These are phyloP conservation scores for Ogataea saltuana DNA, from an alignment of 805 yeast genomes.

Conservation along the genomic window DNA sequence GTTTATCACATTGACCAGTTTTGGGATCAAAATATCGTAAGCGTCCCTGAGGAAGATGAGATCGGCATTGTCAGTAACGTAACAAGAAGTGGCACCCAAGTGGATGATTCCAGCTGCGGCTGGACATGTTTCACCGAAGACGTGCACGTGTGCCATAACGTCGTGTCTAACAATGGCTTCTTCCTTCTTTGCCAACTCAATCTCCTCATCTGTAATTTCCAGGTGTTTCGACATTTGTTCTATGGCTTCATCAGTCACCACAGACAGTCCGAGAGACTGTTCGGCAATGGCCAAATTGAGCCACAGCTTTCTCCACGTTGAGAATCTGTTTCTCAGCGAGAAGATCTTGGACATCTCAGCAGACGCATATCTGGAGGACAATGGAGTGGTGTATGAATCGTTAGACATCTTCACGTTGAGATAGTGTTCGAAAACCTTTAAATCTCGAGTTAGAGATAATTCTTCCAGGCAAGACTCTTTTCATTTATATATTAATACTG, in stretches of 20 bases:
- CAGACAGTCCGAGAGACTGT: constrained; percentile 80
- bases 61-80: constrained; percentile 97
- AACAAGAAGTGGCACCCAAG: constrained; percentile 97
- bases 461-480: neutral
- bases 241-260: constrained; percentile 89
- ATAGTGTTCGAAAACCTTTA: neutral
- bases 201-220: constrained; percentile 88
- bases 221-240: constrained; percentile 79
- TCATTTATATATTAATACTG: constrained; percentile 1
- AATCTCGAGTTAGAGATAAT: neutral
- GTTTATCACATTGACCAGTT: constrained; percentile 93
- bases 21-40: constrained; percentile 88
- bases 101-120: constrained; percentile 98
- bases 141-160: constrained; percentile 99
- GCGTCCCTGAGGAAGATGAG: constrained; percentile 95
- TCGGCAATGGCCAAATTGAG: constrained; percentile 93
- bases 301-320: constrained; percentile 99
- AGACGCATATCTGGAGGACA: constrained; percentile 95
- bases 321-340: constrained; percentile 89
- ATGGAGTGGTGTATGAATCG: constrained; percentile 88
- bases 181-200: constrained; percentile 82
- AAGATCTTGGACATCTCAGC: constrained; percentile 94
- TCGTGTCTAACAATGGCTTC: constrained; percentile 99
- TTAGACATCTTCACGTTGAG: constrained; percentile 34
- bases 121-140: constrained; percentile 89